Conservation (phyloP, 2,329 filamentous ascomycete genomes). For the Fusarium nurragi region DNA sequence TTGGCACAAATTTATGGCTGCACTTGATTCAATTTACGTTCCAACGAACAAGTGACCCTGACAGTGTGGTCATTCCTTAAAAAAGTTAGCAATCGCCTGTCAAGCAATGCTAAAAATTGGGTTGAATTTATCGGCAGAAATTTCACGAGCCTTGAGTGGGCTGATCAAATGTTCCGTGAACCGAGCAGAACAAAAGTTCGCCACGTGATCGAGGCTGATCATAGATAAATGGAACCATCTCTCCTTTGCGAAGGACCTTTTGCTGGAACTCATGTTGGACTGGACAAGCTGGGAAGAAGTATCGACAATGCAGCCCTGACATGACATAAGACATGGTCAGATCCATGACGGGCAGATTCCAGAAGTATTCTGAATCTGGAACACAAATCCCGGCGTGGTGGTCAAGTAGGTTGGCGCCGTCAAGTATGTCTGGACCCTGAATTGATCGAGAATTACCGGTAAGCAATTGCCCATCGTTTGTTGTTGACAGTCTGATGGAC, state of each 20-base stretch:
- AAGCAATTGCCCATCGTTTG: conserved; percentile 7
- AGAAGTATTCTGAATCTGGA: conserved; percentile 16
- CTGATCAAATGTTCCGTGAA: conserved; percentile 33
- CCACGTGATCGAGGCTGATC: conserved; percentile 16
- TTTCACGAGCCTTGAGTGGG: conserved; percentile 11
- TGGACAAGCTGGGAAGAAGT: not conserved
- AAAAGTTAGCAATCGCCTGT: not conserved
- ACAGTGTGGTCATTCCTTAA: not conserved
- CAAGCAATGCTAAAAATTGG: not conserved
- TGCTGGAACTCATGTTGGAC: conserved; percentile 1
- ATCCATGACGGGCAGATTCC: not conserved
- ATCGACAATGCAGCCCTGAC: not conserved
- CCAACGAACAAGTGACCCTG: not conserved
- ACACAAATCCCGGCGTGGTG: conserved; percentile 2
- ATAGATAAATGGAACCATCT: conserved; percentile 21
- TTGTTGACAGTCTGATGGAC: conserved; percentile 15
- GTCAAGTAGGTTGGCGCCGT: not conserved
- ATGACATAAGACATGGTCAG: not conserved
- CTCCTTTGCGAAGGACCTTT: conserved; percentile 25
- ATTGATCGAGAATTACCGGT: conserved; percentile 3
- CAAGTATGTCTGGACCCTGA: conserved; percentile 19
- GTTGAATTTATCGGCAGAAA: conserved; percentile 9
- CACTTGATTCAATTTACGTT: not conserved
- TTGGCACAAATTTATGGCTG: not conserved
- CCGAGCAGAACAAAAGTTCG: conserved; percentile 34